Percentiles rank a stretch among this genome's conserved stretches.
Conservation (phyloP, 805 yeast genomes). For the Schwanniomyces occidentalis region DNA sequence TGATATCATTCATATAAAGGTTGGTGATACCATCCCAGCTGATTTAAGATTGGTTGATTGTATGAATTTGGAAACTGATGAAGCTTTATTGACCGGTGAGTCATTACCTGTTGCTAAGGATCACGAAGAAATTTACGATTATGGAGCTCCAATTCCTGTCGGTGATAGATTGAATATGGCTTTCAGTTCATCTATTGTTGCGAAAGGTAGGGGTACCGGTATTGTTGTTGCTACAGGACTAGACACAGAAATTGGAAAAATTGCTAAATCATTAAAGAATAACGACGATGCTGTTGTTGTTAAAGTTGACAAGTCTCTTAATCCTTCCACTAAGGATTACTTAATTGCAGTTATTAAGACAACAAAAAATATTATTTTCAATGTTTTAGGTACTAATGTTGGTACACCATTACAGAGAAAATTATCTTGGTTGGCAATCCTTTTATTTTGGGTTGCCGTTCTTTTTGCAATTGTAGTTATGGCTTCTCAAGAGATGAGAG, state of each 20-base stretch:
- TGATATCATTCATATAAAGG: conserved; percentile 38
- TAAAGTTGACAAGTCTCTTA: conserved; percentile 37
- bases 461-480: conserved; percentile 39
- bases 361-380: conserved; percentile 40
- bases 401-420: conserved; percentile 49
- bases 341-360: conserved; percentile 38
- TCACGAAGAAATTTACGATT: conserved; percentile 37
- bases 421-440: conserved; percentile 50
- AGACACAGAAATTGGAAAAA: conserved; percentile 42
- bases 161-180: conserved; percentile 38
- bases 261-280: conserved; percentile 34
- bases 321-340: conserved; percentile 38
- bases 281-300: conserved; percentile 21
- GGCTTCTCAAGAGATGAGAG: conserved; percentile 35
- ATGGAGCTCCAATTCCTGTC: conserved; percentile 33
- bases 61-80: conserved; percentile 43
- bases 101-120: conserved; percentile 36
- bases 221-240: conserved; percentile 40
- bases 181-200: conserved; percentile 37
- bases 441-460: conserved; percentile 48
- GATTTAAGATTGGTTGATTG: conserved; percentile 38
- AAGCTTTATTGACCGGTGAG: conserved; percentile 45
- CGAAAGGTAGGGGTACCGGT: conserved; percentile 44
- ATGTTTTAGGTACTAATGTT: conserved; percentile 47
- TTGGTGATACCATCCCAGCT: conserved; percentile 47